Conservation (phyloP, 257 asterid species). For the Asclepias syriaca region DNA sequence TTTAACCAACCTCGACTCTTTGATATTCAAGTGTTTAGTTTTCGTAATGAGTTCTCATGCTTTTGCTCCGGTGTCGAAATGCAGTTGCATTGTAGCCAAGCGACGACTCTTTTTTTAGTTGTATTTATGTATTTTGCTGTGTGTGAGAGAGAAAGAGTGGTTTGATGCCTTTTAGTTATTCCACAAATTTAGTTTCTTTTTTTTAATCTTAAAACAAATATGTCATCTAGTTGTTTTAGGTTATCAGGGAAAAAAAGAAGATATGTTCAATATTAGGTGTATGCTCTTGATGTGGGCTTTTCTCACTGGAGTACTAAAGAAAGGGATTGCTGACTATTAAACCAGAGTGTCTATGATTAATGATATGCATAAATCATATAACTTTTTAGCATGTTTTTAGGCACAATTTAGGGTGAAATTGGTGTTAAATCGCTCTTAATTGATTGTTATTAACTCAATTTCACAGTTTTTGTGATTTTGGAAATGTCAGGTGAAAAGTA, state of each 20-base stretch:
- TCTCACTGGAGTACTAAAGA: neutral
- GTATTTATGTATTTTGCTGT: too few relatives aligned
- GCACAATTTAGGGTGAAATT: too few relatives aligned
- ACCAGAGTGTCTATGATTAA: too few relatives aligned
- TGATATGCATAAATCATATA: too few relatives aligned
- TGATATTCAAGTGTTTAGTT: neutral
- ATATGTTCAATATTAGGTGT: neutral
- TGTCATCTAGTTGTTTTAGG: too few relatives aligned
- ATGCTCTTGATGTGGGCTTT: neutral
- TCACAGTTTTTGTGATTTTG: too few relatives aligned
- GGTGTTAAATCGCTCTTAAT: too few relatives aligned
- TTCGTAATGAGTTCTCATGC: neutral
- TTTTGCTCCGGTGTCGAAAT: neutral
- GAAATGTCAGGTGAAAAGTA: too few relatives aligned
- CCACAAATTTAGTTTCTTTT: neutral
- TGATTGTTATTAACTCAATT: too few relatives aligned
- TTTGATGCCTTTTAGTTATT: too few relatives aligned
- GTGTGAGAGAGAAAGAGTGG: too few relatives aligned
- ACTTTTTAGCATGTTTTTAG: too few relatives aligned
- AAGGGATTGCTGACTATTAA: neutral
- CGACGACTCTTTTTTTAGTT: neutral
- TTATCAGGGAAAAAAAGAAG: neutral
- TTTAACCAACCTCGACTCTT: neutral
- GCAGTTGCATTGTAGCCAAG: neutral
- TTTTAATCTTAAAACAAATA: neutral